These are phyloP conservation scores for Suhomyces bribrorum DNA, from an alignment of 1,139 yeast genomes.

Conservation along the genomic window DNA sequence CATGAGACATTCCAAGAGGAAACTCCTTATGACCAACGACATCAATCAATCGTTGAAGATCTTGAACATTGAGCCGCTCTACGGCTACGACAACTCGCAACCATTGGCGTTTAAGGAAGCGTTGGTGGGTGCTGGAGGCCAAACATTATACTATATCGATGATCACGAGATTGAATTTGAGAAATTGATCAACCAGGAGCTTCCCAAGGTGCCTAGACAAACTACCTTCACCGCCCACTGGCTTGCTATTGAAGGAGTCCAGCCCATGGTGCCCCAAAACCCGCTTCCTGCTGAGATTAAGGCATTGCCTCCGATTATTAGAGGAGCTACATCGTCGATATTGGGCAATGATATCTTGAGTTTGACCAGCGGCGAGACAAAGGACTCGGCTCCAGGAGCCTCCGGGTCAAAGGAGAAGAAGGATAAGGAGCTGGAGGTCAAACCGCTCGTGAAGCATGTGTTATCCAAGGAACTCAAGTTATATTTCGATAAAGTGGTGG, in stretches of 20 bases:
- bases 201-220: constrained; percentile 92
- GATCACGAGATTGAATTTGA: constrained; percentile 93
- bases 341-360: constrained; percentile 45
- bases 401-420: constrained; percentile 27
- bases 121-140: constrained; percentile 83
- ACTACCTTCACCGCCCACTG: constrained; percentile 96
- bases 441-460: constrained; percentile 95
- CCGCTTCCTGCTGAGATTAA: constrained; percentile 80
- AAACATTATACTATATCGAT: constrained; percentile 87
- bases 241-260: constrained; percentile 98
- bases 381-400: constrained; percentile 16
- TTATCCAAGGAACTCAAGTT: constrained; percentile 90
- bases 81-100: constrained; percentile 67
- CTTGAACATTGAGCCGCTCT: constrained; percentile 84
- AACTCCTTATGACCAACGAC: constrained; percentile 78
- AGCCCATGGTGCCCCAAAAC: constrained; percentile 96
- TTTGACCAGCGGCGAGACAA: constrained; percentile 22
- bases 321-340: constrained; percentile 66
- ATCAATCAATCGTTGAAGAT: constrained; percentile 79
- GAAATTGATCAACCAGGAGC: constrained; percentile 86
- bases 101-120: constrained; percentile 79
- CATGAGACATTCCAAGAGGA: constrained; percentile 91
- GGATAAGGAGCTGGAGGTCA: constrained; percentile 71
- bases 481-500: constrained; percentile 87
- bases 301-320: constrained; percentile 60